Evolutionary conservation across 129 eudicot species (phyloP), one percentile per base, ranked within the genome.

Genomic region (Erigeron canadensis): DNA sequence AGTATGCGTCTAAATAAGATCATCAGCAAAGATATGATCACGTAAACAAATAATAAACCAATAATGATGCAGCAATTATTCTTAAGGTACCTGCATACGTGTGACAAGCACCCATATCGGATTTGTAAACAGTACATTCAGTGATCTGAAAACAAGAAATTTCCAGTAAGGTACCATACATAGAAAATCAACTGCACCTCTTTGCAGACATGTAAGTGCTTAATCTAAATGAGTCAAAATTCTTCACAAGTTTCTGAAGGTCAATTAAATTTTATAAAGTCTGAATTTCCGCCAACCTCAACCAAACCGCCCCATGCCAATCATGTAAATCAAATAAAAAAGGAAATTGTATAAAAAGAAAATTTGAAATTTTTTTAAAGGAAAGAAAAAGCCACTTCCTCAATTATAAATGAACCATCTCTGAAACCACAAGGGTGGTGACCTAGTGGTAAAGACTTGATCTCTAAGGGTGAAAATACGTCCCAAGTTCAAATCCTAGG

Each of bases 81-180:
- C 12, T 70, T 11, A 63, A 6, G 42, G 62, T 78, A 78, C 98
- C 96, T 94, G 99, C 99, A 94, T 94, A 46, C 99, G 97, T 64
- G 99, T 94, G 75, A 94, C 99, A 28, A 94, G 96, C 65, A 90
- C 97, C 99, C 99, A 94, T 70, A 94, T 87, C 23, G 99, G 99
- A 73, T 82, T 90, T 71, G 99, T 94, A 72, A 89, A 72, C 78
- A 94, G 75, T 38, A 94, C 99, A 82, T 94, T 94, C 73, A 94
- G 61, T 46, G 96, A 81, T 79, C 98, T 93, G 91, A 81, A 78
- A 72, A 62, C 68, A 56, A 68, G 46, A 23, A 37, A 67, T 60
- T 75, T 38, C 28, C 65, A 56, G 69, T 71, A 51, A 69, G 72
- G 56, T 55, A 44, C 23, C 44, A 66, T 47, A 68, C 9, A 65